These are phyloP conservation scores for Cystobasidium onofrii DNA, from an alignment of 768 basidiomycete genomes.

Conservation along the genomic window DNA sequence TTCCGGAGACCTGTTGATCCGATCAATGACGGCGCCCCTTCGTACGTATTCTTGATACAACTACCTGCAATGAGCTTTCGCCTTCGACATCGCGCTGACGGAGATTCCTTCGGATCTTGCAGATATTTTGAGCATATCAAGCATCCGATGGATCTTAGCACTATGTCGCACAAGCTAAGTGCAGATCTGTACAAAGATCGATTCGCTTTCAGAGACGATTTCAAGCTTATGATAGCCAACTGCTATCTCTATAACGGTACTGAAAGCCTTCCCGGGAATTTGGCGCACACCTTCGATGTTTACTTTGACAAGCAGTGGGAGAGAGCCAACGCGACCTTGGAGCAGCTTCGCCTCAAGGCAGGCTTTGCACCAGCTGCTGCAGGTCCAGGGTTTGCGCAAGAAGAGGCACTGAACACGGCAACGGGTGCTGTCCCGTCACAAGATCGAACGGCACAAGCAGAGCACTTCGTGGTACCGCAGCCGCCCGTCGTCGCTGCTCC, in stretches of 20 bases:
- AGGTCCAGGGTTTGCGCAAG: neutral
- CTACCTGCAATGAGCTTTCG: neutral
- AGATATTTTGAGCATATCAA: conserved; percentile 76
- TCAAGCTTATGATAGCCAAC: conserved; percentile 77
- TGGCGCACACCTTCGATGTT: conserved; percentile 64
- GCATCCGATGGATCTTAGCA: conserved; percentile 88
- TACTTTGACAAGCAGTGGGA: conserved; percentile 87
- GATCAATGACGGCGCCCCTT: neutral
- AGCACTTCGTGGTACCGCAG: conserved; percentile 5
- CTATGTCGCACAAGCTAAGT: conserved; percentile 76
- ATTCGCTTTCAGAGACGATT: conserved; percentile 73
- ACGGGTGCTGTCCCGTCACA: conserved; percentile 41
- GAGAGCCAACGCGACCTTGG: conserved; percentile 73
- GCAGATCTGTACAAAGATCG: conserved; percentile 77
- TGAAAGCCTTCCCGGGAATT: conserved; percentile 63
- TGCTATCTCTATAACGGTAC: conserved; percentile 73
- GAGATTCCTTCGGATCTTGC: no score
- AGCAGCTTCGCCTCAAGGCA: conserved; percentile 27
- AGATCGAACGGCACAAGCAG: conserved; percentile 28
- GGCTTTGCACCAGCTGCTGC: neutral
- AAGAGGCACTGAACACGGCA: neutral
- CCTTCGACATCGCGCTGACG: neutral
- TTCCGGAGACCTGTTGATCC: conserved; percentile 71
- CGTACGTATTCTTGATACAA: neutral
- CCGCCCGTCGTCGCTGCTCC: conserved; percentile 29